phyloP scores from a whole-genome alignment of 805 yeast species.

The Saccharomyces jurei region DNA sequence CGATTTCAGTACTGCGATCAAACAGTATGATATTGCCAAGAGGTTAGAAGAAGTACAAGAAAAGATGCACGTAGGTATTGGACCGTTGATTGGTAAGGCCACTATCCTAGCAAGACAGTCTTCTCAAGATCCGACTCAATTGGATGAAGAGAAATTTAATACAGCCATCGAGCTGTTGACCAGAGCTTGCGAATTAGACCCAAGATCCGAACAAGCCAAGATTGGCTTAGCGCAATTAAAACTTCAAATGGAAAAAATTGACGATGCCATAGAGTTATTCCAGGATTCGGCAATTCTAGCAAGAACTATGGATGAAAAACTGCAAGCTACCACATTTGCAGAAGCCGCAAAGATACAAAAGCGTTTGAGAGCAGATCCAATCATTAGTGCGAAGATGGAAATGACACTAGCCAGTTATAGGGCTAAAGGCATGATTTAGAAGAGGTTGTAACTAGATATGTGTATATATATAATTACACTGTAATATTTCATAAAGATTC shows the following conservation, averaged over 20 bases:
- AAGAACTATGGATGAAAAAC: conserved; percentile 72
- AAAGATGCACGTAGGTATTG: conserved; percentile 71
- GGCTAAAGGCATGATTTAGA: conserved; percentile 23
- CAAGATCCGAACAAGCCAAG: conserved; percentile 78
- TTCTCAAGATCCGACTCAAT: conserved; percentile 16
- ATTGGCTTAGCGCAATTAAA: conserved; percentile 79
- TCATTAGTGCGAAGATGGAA: conserved; percentile 48
- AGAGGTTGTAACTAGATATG: background rate
- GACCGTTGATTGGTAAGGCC: conserved; percentile 87
- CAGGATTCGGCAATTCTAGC: conserved; percentile 73
- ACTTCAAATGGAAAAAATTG: conserved; percentile 67
- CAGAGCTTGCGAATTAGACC: conserved; percentile 75
- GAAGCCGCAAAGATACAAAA: conserved; percentile 85
- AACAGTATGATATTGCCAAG: conserved; percentile 80
- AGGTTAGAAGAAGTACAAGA: conserved; percentile 68
- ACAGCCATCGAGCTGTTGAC: conserved; percentile 59
- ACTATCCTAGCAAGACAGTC: conserved; percentile 53
- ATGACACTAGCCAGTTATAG: conserved; percentile 40
- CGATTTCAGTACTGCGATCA: conserved; percentile 61
- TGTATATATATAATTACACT: background rate
- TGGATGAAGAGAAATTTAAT: conserved; percentile 34
- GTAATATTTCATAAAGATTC: conserved; percentile 1
- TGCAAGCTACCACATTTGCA: conserved; percentile 81
- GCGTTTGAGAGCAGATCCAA: conserved; percentile 59
- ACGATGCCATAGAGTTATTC: conserved; percentile 69